Evolutionary conservation across 2,329 filamentous ascomycete species (phyloP), one percentile per base, ranked within the genome.

Genomic region (Pseudofabraea citricarpa): DNA sequence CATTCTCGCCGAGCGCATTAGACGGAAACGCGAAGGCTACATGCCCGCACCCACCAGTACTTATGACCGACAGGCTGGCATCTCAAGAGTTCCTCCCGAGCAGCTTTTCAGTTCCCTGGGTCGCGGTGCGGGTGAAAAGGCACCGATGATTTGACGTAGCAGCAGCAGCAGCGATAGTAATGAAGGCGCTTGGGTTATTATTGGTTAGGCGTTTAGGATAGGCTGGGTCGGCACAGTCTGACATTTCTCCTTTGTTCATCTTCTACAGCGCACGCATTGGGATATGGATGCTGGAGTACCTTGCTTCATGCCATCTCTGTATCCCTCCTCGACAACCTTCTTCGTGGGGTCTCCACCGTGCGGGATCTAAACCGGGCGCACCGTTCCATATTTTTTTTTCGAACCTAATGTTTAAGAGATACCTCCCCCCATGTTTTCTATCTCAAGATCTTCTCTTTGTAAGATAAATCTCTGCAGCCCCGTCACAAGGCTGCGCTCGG

Each of bases 21-120:
- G 87, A 55, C 85, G 89, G 67, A 83, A 77, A 69, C 78, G 81
- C 38, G 85, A 91, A 61, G 88, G 89, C 39, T 94, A 94, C 54
- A 70, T 81, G 12, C 87, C 83, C n/a, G 87, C 87, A 26, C 83
- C 84, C 4, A 85, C 82, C 15, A 77, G 72, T 26, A 78, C 77
- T 71, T 77, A 74, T 50, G 79, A 83, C 57, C 71, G 75, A 31
- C 73, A 72, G 43, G 77, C 70, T 49, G 76, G 76, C 41, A 77
- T 83, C 51, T 69, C 72, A 52, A 68, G 77, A 49, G 73, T 84
- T 47, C 80, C 80, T 10, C 81, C 81, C 3, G 71, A 74, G 40
- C 75, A 83, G 60, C 69, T 63, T 9, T 60, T 63, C 33, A 52
- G 55, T 29, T 59, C 59, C 6, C 42, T 63, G 23, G 56, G 54